A percentile compares a stretch with the other conserved stretches of the same genome.
Conservation (phyloP, 2,329 filamentous ascomycete species). For the Gaeumannomyces tritici region DNA sequence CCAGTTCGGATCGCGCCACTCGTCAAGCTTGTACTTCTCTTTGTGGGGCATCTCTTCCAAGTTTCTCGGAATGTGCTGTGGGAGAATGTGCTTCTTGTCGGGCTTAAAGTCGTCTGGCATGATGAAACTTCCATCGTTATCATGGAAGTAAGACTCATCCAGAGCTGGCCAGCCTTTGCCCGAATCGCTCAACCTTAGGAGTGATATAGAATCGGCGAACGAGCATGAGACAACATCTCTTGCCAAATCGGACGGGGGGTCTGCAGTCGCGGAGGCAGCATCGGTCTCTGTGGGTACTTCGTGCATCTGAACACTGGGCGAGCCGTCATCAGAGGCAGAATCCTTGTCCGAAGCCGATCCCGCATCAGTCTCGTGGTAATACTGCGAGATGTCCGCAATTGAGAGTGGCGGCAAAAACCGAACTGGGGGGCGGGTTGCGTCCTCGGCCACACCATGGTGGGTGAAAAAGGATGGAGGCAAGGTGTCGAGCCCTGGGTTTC, state of each 20-base stretch:
- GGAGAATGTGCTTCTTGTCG: constrained; percentile 23
- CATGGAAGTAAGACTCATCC: constrained; percentile 23
- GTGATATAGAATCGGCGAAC: background rate
- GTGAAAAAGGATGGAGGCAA: constrained; percentile 9
- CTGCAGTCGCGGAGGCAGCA: background rate
- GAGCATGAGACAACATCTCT: background rate
- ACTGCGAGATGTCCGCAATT: background rate
- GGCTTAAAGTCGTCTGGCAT: constrained; percentile 21
- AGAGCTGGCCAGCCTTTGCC: constrained; percentile 12
- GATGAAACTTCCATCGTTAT: constrained; percentile 26
- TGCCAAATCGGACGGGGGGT: background rate
- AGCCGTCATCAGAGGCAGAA: background rate
- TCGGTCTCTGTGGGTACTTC: background rate
- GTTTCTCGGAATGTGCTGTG: constrained; percentile 20
- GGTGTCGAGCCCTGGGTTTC: constrained; percentile 10
- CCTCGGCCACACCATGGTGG: background rate
- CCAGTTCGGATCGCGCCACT: constrained; percentile 16
- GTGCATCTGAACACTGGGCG: background rate
- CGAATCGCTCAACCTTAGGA: background rate
- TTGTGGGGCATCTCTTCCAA: constrained; percentile 20
- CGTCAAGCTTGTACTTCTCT: constrained; percentile 10
- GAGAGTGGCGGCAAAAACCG: background rate
- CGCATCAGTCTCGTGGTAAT: background rate
- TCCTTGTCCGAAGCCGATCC: background rate
- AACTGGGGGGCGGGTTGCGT: background rate